Evolutionary conservation across 23 red algal genomes (phyloP).

Genomic region (Gracilaria gracilis): DNA sequence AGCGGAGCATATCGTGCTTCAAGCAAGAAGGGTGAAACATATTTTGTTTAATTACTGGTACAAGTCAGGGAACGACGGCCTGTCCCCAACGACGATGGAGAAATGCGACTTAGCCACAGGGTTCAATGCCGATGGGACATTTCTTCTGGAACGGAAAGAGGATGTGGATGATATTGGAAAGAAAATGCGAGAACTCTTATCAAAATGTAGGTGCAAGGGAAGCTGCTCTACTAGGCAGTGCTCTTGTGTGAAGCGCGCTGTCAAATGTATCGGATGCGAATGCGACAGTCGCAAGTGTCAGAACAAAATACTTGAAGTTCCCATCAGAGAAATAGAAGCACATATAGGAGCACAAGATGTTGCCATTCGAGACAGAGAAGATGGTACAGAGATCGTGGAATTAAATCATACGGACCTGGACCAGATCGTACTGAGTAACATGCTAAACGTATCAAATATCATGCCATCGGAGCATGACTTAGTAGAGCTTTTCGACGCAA

Average conservation of each 20-base stretch:
- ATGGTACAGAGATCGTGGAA: neutral
- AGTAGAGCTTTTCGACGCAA: too few relatives aligned
- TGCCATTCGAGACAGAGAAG: neutral
- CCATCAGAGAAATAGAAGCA: neutral
- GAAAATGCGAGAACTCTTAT: neutral
- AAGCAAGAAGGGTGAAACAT: neutral
- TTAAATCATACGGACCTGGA: neutral
- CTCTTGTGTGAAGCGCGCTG: slow-evolving; percentile 4
- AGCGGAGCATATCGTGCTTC: neutral
- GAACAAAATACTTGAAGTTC: neutral
- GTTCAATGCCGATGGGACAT: neutral
- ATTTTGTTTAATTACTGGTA: slow-evolving; percentile 18
- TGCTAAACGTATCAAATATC: too few relatives aligned
- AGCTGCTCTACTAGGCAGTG: neutral
- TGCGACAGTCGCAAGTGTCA: neutral
- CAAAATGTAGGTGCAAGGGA: slow-evolving; percentile 12
- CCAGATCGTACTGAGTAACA: too few relatives aligned
- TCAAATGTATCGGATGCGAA: slow-evolving; percentile 8
- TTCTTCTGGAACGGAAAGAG: neutral
- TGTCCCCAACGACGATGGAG: neutral
- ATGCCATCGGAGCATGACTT: too few relatives aligned
- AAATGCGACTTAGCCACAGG: neutral
- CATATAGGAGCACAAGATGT: too few relatives aligned
- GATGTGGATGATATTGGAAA: neutral
- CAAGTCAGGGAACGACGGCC: neutral